These are phyloP conservation scores for Phytophthora megakarya DNA, from an alignment of 352 stramenopile genomes.

Conservation along the genomic window DNA sequence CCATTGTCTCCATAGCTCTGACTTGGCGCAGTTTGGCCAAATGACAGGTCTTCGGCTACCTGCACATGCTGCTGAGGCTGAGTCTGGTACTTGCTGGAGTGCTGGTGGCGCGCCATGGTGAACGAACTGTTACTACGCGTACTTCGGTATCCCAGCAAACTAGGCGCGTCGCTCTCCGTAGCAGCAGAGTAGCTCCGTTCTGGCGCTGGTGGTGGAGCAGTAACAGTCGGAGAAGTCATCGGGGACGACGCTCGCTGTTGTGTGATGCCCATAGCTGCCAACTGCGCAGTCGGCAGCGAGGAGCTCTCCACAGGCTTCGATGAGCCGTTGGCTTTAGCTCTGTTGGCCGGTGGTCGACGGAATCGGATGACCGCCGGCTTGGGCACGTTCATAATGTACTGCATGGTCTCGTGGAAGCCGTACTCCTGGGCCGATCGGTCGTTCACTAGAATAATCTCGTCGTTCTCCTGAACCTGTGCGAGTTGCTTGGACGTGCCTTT, in stretches of 20 bases:
- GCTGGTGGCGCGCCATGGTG: slow-evolving; percentile 23
- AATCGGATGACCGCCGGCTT: slow-evolving; percentile 84
- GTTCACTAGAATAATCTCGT: slow-evolving; percentile 87
- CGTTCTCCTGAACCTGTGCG: slow-evolving; percentile 66
- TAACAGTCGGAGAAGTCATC: not conserved
- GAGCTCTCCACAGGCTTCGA: slow-evolving; percentile 15
- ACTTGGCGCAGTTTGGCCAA: slow-evolving; percentile 13
- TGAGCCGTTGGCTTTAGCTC: slow-evolving; percentile 21
- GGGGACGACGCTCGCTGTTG: slow-evolving; percentile 27
- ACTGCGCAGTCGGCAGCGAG: slow-evolving; percentile 28
- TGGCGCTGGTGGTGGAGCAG: slow-evolving; percentile 10
- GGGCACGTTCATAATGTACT: slow-evolving; percentile 86
- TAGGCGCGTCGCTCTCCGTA: slow-evolving; percentile 26
- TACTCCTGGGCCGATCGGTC: slow-evolving; percentile 49
- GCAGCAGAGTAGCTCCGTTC: slow-evolving; percentile 22
- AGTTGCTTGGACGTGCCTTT: slow-evolving; percentile 78
- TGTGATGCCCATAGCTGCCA: slow-evolving; percentile 29
- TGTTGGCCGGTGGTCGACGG: slow-evolving; percentile 38
- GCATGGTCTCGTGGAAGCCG: slow-evolving; percentile 82
- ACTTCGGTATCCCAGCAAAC: slow-evolving; percentile 38
- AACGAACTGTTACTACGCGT: slow-evolving; percentile 36
- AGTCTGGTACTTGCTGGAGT: slow-evolving; percentile 28
- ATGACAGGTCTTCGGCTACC: slow-evolving; percentile 36
- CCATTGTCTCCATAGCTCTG: slow-evolving; percentile 31
- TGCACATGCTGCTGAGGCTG: slow-evolving; percentile 26